Conservation (phyloP, 306 rosid species). For the Quercus berberidifolia region DNA sequence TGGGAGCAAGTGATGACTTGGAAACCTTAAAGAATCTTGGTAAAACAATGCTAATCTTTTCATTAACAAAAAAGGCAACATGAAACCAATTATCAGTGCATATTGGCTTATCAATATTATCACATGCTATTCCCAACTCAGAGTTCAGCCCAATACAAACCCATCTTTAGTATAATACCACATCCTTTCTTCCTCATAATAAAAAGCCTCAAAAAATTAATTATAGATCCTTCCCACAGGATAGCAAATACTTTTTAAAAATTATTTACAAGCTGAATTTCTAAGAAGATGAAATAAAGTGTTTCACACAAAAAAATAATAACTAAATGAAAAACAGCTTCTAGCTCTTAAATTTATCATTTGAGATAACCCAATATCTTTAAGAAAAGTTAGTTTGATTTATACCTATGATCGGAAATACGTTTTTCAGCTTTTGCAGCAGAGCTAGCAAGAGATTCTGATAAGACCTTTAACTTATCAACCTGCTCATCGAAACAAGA, state of each 20-base stretch:
- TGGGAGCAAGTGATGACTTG: neutral
- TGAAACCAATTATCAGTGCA: neutral
- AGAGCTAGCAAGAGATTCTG: slow-evolving; percentile 92
- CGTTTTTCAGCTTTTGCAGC: slow-evolving; percentile 91
- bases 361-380: neutral
- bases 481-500: slow-evolving; percentile 50
- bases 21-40: neutral
- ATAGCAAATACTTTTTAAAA: neutral
- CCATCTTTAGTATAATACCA: neutral
- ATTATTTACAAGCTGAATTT: neutral
- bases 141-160: neutral
- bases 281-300: neutral
- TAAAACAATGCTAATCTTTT: neutral
- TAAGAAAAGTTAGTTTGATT: neutral
- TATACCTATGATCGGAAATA: slow-evolving; percentile 82
- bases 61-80: neutral
- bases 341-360: neutral
- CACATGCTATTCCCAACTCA: neutral
- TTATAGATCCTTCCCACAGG: neutral
- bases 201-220: neutral
- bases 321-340: neutral
- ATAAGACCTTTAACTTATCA: slow-evolving; percentile 88
- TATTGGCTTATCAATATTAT: neutral
- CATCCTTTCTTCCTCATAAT: neutral
- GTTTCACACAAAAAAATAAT: neutral